Evolutionary conservation across 495 filamentous ascomycete species (phyloP).

Genomic region (Penicillium riverlandense): DNA sequence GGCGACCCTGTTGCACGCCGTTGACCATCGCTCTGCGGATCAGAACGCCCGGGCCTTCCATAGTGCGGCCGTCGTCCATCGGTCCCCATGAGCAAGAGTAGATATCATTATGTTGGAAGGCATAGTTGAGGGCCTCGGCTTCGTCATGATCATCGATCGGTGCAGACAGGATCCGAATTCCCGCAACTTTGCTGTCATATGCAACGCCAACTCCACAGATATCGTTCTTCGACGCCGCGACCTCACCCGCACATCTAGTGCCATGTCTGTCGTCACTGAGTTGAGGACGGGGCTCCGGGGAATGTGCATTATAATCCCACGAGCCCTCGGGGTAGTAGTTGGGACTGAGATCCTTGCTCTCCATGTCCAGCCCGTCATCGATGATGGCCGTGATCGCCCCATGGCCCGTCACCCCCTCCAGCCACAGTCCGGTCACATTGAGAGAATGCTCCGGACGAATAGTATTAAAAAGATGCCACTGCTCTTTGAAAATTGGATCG

Average conservation of each 20-base stretch:
- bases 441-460: slow-evolving; percentile 80
- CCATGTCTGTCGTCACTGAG: slow-evolving; percentile 81
- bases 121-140: slow-evolving; percentile 86
- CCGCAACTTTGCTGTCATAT: slow-evolving; percentile 82
- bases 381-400: slow-evolving; percentile 88
- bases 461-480: slow-evolving; percentile 93
- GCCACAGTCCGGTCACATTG: slow-evolving; percentile 89
- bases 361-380: slow-evolving; percentile 95
- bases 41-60: slow-evolving; percentile 88
- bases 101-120: slow-evolving; percentile 84
- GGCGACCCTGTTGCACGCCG: slow-evolving; percentile 80
- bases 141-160: slow-evolving; percentile 91
- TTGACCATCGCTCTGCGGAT: slow-evolving; percentile 88
- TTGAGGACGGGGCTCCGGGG: slow-evolving; percentile 67
- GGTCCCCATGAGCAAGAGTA: slow-evolving; percentile 99
- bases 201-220: slow-evolving; percentile 95
- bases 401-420: slow-evolving; percentile 84
- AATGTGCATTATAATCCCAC: slow-evolving; percentile 89
- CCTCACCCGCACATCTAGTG: slow-evolving; percentile 90
- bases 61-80: slow-evolving; percentile 82
- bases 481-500: slow-evolving; percentile 86
- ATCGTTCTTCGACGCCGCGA: slow-evolving; percentile 82
- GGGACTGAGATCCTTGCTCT: slow-evolving; percentile 85
- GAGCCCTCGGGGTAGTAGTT: slow-evolving; percentile 90
- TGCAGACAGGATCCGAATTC: slow-evolving; percentile 83